phyloP scores from a whole-genome alignment of 257 asterid genomes.

The Striga asiatica region DNA sequence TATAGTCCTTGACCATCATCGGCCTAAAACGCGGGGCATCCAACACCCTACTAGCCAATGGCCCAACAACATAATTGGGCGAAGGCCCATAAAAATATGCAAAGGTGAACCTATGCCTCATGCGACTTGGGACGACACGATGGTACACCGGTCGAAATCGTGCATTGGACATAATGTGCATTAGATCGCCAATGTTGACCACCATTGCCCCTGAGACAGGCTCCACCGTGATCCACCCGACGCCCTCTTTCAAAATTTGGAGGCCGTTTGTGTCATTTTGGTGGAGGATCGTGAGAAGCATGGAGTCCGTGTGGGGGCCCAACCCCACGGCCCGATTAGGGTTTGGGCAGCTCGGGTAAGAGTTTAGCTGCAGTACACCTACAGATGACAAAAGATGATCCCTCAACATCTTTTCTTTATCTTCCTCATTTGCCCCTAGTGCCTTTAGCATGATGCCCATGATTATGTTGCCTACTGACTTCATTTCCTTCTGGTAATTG shows the following conservation, averaged over 20 bases:
- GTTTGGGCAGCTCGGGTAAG: constrained; percentile 78
- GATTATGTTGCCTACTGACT: constrained; percentile 38
- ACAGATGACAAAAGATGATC: constrained; percentile 16
- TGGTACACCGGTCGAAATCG: constrained; percentile 33
- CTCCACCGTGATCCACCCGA: constrained; percentile 39
- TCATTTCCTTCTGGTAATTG: constrained; percentile 50
- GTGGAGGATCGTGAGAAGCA: constrained; percentile 64
- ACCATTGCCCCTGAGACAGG: constrained; percentile 43
- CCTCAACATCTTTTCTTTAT: constrained; percentile 11
- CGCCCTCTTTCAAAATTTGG: constrained; percentile 37
- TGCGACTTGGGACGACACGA: constrained; percentile 50
- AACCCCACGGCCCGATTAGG: constrained; percentile 60
- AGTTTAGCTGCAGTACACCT: constrained; percentile 64
- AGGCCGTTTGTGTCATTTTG: constrained; percentile 59
- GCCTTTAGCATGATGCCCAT: constrained; percentile 34
- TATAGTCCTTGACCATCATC: constrained; percentile 44
- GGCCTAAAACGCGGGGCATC: constrained; percentile 30
- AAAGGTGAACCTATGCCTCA: constrained; percentile 33
- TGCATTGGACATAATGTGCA: constrained; percentile 61
- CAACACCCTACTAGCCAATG: constrained; percentile 22
- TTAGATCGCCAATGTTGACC: constrained; percentile 61
- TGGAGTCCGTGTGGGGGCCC: constrained; percentile 76
- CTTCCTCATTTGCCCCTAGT: constrained; percentile 24
- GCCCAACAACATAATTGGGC: constrained; percentile 30
- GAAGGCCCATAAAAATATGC: constrained; percentile 59